Conservation (phyloP, 306 rosid genomes). For the Fagus crenata region DNA sequence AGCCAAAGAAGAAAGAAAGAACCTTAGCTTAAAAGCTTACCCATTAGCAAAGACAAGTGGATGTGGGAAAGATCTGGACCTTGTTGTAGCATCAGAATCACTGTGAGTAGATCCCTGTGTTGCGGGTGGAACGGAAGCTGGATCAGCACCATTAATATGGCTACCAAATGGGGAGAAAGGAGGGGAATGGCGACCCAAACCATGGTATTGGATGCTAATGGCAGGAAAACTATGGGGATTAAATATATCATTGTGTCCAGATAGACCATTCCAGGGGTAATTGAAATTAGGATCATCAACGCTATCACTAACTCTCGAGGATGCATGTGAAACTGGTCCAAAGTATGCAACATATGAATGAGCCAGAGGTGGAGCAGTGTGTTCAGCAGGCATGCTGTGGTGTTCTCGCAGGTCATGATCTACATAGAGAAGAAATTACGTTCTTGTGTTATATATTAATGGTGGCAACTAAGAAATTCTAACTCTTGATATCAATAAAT, state of each 20-base stretch:
- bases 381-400: conserved; percentile 11
- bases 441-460: background rate
- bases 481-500: background rate
- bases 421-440: background rate
- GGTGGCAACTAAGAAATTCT: background rate
- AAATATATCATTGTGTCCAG: conserved; percentile 17
- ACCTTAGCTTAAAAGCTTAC: conserved; percentile 8
- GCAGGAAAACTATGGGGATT: conserved; percentile 22
- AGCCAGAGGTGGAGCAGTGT: conserved; percentile 9
- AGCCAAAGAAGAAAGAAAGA: background rate
- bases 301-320: conserved; percentile 19
- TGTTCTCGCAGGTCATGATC: conserved; percentile 26
- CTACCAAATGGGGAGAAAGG: conserved; percentile 18
- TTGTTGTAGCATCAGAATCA: conserved; percentile 5
- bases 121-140: conserved; percentile 9
- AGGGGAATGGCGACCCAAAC: conserved; percentile 23
- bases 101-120: conserved; percentile 11
- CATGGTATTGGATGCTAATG: conserved; percentile 22
- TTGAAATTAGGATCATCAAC: conserved; percentile 25
- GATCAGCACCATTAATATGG: conserved; percentile 19
- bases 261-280: conserved; percentile 23
- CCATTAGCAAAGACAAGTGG: conserved; percentile 13
- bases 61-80: conserved; percentile 15
- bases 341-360: conserved; percentile 22
- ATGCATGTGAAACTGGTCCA: conserved; percentile 23